A percentile compares a stretch with the other conserved stretches of the same genome.
Evolutionary conservation across 257 asterid genomes (phyloP).

Genomic region (Oldenlandia corymbosa): DNA sequence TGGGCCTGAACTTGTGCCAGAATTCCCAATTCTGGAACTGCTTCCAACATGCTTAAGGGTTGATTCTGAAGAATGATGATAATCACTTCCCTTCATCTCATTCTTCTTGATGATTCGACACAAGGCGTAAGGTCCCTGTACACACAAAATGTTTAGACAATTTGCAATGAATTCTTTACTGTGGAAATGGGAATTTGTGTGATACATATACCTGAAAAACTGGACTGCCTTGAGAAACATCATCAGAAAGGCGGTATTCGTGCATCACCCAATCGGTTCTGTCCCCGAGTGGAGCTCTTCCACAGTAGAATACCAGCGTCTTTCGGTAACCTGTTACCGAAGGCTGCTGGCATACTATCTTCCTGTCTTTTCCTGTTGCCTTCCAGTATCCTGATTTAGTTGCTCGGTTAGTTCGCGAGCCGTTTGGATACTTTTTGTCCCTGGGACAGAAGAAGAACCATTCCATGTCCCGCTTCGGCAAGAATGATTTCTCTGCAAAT

Average conservation of each 20-base stretch:
- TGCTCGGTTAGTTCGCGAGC: constrained; percentile 47
- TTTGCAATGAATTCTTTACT: not conserved
- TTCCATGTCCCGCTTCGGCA: constrained; percentile 48
- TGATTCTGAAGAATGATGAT: constrained; percentile 11
- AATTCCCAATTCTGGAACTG: constrained; percentile 16
- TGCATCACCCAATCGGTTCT: constrained; percentile 54
- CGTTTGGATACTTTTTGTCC: constrained; percentile 50
- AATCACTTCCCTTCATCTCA: constrained; percentile 24
- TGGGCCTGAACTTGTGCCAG: constrained; percentile 4
- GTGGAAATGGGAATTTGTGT: no score
- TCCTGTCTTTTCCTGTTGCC: constrained; percentile 49
- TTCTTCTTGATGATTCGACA: constrained; percentile 45
- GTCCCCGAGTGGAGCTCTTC: constrained; percentile 49
- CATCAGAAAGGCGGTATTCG: constrained; percentile 45
- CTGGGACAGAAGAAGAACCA: constrained; percentile 52
- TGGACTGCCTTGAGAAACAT: constrained; percentile 34
- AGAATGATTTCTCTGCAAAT: constrained; percentile 46
- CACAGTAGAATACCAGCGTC: constrained; percentile 42
- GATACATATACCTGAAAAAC: constrained; percentile 46
- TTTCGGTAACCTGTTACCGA: constrained; percentile 33
- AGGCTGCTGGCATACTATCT: constrained; percentile 36
- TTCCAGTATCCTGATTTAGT: constrained; percentile 54
- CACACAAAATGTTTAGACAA: not conserved
- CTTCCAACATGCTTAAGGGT: constrained; percentile 22
- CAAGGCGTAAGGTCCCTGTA: constrained; percentile 43